phyloP scores from a whole-genome alignment of 2,329 filamentous ascomycete genomes.

The Ophiostoma sp. region DNA sequence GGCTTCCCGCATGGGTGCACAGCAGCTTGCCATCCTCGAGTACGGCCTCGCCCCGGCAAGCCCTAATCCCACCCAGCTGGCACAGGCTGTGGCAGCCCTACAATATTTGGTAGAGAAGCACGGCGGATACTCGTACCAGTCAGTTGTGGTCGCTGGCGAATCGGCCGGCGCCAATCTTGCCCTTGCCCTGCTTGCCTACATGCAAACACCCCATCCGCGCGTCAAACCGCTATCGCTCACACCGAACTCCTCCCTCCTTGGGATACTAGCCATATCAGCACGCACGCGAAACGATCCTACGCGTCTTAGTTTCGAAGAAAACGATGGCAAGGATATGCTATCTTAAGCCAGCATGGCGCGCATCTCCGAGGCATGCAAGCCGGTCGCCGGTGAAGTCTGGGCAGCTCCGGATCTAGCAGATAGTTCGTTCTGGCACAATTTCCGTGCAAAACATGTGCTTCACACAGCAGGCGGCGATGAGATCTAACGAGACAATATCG shows the following conservation, averaged over 20 bases:
- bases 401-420: slow-evolving; percentile 24
- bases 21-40: slow-evolving; percentile 26
- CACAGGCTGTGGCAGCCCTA: slow-evolving; percentile 26
- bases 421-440: slow-evolving; percentile 23
- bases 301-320: slow-evolving; percentile 25
- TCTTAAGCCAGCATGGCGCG: slow-evolving; percentile 17
- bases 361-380: slow-evolving; percentile 24
- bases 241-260: slow-evolving; percentile 17
- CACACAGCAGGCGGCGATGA: slow-evolving; percentile 24
- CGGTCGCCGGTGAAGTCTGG: slow-evolving; percentile 24
- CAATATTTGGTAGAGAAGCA: slow-evolving; percentile 24
- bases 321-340: slow-evolving; percentile 27
- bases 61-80: slow-evolving; percentile 28
- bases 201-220: background rate
- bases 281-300: slow-evolving; percentile 26
- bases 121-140: background rate
- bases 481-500: slow-evolving; percentile 25
- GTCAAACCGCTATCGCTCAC: background rate
- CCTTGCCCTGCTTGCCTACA: background rate
- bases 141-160: background rate
- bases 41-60: slow-evolving; percentile 28
- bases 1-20: slow-evolving; percentile 17
- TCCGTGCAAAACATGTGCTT: slow-evolving; percentile 23
- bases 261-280: slow-evolving; percentile 26
- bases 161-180: background rate